Evolutionary conservation across 768 basidiomycete species (phyloP), one percentile per base, ranked within the genome.

Genomic region (Boletus reticulatus): DNA sequence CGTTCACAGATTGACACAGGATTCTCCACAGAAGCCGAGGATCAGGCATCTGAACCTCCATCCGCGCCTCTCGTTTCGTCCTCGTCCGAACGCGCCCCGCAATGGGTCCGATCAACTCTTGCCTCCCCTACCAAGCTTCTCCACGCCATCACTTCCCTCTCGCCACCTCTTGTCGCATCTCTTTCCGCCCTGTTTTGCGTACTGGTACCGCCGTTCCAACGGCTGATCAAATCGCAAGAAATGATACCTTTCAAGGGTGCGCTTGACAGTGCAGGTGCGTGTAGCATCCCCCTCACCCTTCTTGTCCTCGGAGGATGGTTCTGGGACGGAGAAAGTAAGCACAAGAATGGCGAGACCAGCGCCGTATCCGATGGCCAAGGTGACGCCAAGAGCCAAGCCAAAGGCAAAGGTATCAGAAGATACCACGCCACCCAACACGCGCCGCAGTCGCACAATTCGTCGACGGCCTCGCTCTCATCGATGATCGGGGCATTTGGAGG

Each of bases 241-340:
- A 75, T 90, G 70, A 77, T 75, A 36, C 84, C 88, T 0, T 67
- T 92, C 56, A 88, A 84, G 63, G 82, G 84, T 29, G 87, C 91
- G 0, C 71, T 94, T 47, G 77, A 74, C 2, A 73, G 76, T 13
- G 84, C 87, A 1, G 91, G 93, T 2, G 84, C 79, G 56, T 92
- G 91, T 57, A 86, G 88, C 11, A 87, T 98, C 57, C 96, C 95
- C 0, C 66, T 98, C 27, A 98, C 95, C 3, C 76, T 97, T 24
- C 80, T 98, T 53, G 93, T 97, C 7, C 85, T 98, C 42, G 95
- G 95, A 12, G 94, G 90, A 14, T 98, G 95, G 76, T 96, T 96
- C 73, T 88, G 85, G 68, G 75, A 75, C 0, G 75, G 78, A 12
- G 53, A 41, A 2, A n/a, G 1, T 2, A 56, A 39, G 27, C 6